phyloP scores from a whole-genome alignment of 768 basidiomycete genomes.

The Tricholoma terreum region DNA sequence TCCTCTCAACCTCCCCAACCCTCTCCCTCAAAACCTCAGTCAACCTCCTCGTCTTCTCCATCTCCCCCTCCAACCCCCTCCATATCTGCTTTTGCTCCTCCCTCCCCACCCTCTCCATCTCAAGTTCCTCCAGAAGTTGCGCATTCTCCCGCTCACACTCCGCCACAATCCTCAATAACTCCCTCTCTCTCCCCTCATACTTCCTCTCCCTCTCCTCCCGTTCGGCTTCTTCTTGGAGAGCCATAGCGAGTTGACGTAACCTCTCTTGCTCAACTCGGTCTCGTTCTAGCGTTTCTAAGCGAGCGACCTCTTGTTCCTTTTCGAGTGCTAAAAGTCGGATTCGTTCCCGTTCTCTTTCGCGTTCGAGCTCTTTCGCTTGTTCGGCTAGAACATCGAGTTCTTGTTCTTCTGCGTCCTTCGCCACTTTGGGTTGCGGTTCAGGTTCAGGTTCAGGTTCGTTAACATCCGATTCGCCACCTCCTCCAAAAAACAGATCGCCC shows the following conservation, averaged over 20 bases:
- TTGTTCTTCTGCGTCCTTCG: not conserved
- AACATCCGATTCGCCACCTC: not conserved
- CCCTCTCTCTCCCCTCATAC: slow-evolving; percentile 34
- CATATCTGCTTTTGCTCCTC: slow-evolving; percentile 8
- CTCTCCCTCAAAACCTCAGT: slow-evolving; percentile 11
- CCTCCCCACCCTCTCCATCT: slow-evolving; percentile 7
- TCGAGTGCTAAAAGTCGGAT: not conserved
- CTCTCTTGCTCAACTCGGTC: too few species aligned
- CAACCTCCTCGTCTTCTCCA: slow-evolving; percentile 8
- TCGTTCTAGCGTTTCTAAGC: too few species aligned
- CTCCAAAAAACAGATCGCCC: slow-evolving; percentile 8
- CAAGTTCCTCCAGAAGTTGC: not conserved
- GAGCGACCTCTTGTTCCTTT: not conserved
- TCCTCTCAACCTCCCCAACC: slow-evolving; percentile 2
- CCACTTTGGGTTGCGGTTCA: too few species aligned
- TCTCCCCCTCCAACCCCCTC: slow-evolving; percentile 2
- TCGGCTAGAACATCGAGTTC: not conserved
- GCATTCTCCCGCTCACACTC: too few species aligned
- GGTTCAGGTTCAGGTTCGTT: not conserved
- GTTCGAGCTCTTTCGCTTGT: not conserved
- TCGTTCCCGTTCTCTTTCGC: not conserved
- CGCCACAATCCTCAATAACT: not conserved
- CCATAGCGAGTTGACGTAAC: too few species aligned
- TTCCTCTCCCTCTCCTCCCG: slow-evolving; percentile 43
- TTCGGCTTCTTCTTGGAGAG: too few species aligned